These are phyloP conservation scores for Uronychia binucleata DNA, from an alignment of 73 alveolate genomes.

Conservation along the genomic window DNA sequence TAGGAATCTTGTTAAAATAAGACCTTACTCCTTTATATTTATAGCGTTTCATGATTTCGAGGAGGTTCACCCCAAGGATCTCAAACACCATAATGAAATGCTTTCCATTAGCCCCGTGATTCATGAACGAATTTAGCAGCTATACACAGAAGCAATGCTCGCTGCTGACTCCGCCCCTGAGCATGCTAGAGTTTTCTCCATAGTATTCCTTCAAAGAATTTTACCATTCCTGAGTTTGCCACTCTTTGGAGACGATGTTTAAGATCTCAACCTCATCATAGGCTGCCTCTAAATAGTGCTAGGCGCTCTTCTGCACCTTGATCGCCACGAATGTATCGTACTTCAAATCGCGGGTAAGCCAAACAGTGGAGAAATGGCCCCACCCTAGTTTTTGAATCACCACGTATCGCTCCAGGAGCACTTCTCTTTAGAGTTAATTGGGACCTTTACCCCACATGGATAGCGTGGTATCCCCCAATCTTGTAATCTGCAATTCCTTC, in stretches of 20 bases:
- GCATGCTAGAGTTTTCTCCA: conserved; percentile 61
- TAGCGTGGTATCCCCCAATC: conserved; percentile 98
- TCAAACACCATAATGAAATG: conserved; percentile 90
- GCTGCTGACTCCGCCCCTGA: conserved; percentile 19
- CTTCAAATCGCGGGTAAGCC: conserved; percentile 94
- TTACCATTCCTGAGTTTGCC: conserved; percentile 71
- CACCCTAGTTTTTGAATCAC: conserved; percentile 95
- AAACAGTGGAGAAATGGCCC: conserved; percentile 99
- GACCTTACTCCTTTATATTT: conserved; percentile 70
- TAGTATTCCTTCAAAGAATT: conserved; percentile 64
- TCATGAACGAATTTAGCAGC: conserved; percentile 85
- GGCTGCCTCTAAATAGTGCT: conserved; percentile 96
- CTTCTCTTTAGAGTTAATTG: conserved; percentile 56
- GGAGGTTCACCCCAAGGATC: conserved; percentile 85
- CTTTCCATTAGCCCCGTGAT: conserved; percentile 89
- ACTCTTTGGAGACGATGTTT: conserved; percentile 83
- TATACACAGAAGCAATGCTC: conserved; percentile 84
- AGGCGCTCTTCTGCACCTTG: conserved; percentile 95
- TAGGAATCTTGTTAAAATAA: too few relatives aligned
- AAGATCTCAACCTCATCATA: conserved; percentile 97
- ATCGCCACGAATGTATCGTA: conserved; percentile 86
- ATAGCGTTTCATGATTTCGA: conserved; percentile 78
- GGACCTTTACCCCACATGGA: conserved; percentile 80
- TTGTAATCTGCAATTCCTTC: conserved; percentile 90
- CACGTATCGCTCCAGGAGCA: conserved; percentile 93